A percentile compares a stretch with the other conserved stretches of the same genome.
phyloP scores from a whole-genome alignment of 805 yeast species.

The Ascoidea rubescens region DNA sequence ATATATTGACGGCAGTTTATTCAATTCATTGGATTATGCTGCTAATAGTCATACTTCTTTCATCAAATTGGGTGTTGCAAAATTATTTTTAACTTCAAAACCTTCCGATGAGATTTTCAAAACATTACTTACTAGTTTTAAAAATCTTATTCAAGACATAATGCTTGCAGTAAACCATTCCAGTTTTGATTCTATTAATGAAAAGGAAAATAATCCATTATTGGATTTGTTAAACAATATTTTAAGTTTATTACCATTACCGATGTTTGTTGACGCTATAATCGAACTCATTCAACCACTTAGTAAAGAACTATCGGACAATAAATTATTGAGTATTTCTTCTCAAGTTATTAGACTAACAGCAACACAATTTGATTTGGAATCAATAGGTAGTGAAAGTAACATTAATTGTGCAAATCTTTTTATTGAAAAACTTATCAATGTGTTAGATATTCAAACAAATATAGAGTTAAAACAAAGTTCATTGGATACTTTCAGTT shows the following conservation, averaged over 20 bases:
- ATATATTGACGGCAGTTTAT: conserved; percentile 37
- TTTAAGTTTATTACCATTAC: conserved; percentile 62
- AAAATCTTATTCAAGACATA: conserved; percentile 13
- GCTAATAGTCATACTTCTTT: conserved; percentile 25
- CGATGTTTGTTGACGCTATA: conserved; percentile 53
- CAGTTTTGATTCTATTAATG: background rate
- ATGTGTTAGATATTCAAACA: conserved; percentile 17
- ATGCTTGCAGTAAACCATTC: conserved; percentile 14
- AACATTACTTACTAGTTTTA: conserved; percentile 15
- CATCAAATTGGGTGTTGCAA: conserved; percentile 39
- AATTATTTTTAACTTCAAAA: conserved; percentile 30
- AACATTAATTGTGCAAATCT: conserved; percentile 24
- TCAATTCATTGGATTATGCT: conserved; percentile 22
- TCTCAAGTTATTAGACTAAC: conserved; percentile 50
- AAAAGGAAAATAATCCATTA: conserved; percentile 18
- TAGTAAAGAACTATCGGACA: conserved; percentile 16
- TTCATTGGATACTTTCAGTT: conserved; percentile 52
- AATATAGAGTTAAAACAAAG: conserved; percentile 44
- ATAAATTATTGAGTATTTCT: conserved; percentile 27
- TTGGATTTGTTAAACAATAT: conserved; percentile 47
- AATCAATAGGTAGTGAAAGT: conserved; percentile 34
- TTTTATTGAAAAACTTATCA: conserved; percentile 38
- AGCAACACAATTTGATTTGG: conserved; percentile 55
- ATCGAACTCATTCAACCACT: conserved; percentile 21
- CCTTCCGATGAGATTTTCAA: conserved; percentile 8